Evolutionary conservation across 202 grass and related monocot genomes (phyloP).

Genomic region (Carex sylvatica): DNA sequence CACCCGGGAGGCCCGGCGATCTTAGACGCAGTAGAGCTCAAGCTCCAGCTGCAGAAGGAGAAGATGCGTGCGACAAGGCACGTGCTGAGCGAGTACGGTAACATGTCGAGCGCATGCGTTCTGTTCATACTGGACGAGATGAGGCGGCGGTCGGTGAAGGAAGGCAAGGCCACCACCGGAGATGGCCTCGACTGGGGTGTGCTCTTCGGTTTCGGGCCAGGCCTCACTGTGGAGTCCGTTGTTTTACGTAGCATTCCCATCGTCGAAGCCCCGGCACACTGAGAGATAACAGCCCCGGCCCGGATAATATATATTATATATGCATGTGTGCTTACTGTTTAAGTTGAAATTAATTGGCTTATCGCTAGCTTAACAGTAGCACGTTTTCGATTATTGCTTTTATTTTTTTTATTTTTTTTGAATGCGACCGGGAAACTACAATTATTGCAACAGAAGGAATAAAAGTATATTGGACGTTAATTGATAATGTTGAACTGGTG

Average conservation of each 20-base stretch:
- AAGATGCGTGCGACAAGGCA: conserved; percentile 58
- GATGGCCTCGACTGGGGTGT: conserved; percentile 71
- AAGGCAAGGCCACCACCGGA: conserved; percentile 57
- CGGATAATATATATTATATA: no score
- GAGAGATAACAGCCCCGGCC: not conserved
- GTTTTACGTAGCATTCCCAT: conserved; percentile 59
- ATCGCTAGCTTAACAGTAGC: not conserved
- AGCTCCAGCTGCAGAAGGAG: conserved; percentile 42
- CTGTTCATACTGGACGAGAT: conserved; percentile 85
- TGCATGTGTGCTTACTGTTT: not conserved
- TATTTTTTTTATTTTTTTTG: not conserved
- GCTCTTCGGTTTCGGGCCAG: conserved; percentile 73
- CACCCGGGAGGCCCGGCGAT: conserved; percentile 34
- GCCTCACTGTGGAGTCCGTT: conserved; percentile 76
- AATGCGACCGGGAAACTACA: not conserved
- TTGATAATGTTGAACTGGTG: not conserved
- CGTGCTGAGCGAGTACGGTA: conserved; percentile 60
- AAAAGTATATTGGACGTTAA: not conserved
- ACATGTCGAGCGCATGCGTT: conserved; percentile 78
- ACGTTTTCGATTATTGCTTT: not conserved
- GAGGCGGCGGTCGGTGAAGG: conserved; percentile 57
- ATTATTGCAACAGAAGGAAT: not conserved
- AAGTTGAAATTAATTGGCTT: not conserved
- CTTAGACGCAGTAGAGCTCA: conserved; percentile 41
- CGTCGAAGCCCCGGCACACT: not conserved